phyloP scores from a whole-genome alignment of 176 grass and related monocot genomes.

The Chloris gayana region DNA sequence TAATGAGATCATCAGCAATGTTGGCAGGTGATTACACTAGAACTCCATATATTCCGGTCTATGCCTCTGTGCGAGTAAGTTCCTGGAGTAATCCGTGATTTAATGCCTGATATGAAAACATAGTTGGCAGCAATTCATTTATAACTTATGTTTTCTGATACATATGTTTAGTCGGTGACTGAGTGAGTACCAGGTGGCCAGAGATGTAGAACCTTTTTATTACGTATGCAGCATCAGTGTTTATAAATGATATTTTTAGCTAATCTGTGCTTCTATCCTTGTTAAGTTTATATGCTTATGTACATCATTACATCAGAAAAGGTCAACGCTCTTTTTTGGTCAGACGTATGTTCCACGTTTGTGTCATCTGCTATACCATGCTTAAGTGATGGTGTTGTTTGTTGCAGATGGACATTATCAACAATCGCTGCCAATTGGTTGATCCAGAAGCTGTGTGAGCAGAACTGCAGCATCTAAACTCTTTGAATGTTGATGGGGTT shows the following conservation, averaged over 20 bases:
- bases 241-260: no score
- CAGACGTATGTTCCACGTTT: background rate
- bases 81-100: conserved; percentile 19
- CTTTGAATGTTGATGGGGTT: conserved; percentile 88
- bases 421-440: conserved; percentile 74
- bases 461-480: conserved; percentile 81
- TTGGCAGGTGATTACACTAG: background rate
- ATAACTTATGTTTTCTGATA: no score
- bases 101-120: background rate
- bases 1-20: background rate
- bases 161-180: no score
- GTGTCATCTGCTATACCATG: conserved; percentile 2
- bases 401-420: conserved; percentile 77
- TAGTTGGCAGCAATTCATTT: no score
- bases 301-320: conserved; percentile 21
- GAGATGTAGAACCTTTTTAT: no score
- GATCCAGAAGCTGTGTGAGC: conserved; percentile 65
- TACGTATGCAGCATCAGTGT: no score
- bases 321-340: background rate
- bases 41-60: background rate
- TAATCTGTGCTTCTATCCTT: background rate
- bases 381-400: conserved; percentile 37
- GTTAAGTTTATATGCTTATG: background rate
- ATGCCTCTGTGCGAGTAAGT: background rate
- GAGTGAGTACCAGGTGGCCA: no score